A percentile compares a stretch with the other conserved stretches of the same genome.
Conservation (phyloP, 1,284 basidiomycete species). For the Ustilago cynodontis region DNA sequence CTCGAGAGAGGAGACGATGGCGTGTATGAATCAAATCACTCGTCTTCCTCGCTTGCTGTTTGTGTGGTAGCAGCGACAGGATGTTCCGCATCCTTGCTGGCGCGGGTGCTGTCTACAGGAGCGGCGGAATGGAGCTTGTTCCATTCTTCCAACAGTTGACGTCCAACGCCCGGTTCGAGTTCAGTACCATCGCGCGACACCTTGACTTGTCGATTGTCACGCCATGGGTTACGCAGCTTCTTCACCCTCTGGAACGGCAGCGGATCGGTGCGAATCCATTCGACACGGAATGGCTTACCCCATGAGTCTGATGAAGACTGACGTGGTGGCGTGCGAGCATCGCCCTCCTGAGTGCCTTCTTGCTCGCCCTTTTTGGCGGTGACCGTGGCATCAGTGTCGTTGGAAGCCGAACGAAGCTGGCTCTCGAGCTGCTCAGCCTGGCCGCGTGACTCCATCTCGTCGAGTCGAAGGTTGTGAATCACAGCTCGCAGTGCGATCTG, state of each 20-base stretch:
- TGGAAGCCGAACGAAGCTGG: slow-evolving; percentile 46
- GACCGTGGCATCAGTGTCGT: slow-evolving; percentile 39
- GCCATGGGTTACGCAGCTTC: slow-evolving; percentile 91
- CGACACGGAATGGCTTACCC: slow-evolving; percentile 78
- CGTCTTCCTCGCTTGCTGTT: slow-evolving; percentile 44
- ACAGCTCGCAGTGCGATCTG: slow-evolving; percentile 71
- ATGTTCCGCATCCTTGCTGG: slow-evolving; percentile 8
- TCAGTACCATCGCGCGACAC: slow-evolving; percentile 89
- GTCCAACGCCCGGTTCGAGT: slow-evolving; percentile 84
- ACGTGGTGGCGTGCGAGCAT: slow-evolving; percentile 31
- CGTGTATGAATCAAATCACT: slow-evolving; percentile 13
- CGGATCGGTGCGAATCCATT: slow-evolving; percentile 83
- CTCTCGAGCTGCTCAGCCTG: slow-evolving; percentile 53
- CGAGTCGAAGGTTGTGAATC: slow-evolving; percentile 65
- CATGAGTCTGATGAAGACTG: slow-evolving; percentile 48
- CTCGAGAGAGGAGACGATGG: background rate
- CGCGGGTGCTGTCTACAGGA: slow-evolving; percentile 21
- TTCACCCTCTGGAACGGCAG: slow-evolving; percentile 83
- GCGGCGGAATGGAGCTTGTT: slow-evolving; percentile 59
- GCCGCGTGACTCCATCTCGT: slow-evolving; percentile 53
- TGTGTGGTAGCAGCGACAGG: slow-evolving; percentile 4
- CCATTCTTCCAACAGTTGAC: slow-evolving; percentile 83
- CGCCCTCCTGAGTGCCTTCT: slow-evolving; percentile 8
- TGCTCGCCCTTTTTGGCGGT: slow-evolving; percentile 12
- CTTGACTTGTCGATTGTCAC: slow-evolving; percentile 89